These are phyloP conservation scores for Schizochytrium sp. DNA, from an alignment of 108 stramenopile genomes.

Conservation along the genomic window DNA sequence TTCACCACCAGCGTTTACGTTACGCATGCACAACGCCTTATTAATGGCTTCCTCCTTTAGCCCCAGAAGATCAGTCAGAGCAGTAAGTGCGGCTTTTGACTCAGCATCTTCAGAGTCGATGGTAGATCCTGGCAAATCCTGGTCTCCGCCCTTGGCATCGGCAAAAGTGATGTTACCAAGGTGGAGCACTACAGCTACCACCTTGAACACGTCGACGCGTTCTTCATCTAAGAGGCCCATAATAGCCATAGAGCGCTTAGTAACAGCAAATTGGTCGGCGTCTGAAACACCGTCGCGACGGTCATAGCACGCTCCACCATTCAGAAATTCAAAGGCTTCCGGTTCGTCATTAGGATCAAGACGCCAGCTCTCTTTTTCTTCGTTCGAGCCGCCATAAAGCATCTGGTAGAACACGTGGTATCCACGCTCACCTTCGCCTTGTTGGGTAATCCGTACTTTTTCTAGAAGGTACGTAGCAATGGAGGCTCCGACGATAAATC, in stretches of 20 bases:
- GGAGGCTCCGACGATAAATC: constrained; percentile 68
- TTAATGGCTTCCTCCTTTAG: constrained; percentile 63
- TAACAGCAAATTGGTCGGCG: constrained; percentile 75
- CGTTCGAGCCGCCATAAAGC: constrained; percentile 45
- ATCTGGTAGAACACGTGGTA: constrained; percentile 61
- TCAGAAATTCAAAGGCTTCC: constrained; percentile 62
- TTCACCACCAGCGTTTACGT: constrained; percentile 35
- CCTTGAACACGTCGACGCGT: constrained; percentile 61
- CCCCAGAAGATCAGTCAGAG: constrained; percentile 65
- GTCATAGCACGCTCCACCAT: not conserved
- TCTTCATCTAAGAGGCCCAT: constrained; percentile 62
- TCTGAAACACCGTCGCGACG: constrained; percentile 87
- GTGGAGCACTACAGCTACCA: constrained; percentile 67
- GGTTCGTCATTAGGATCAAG: constrained; percentile 65
- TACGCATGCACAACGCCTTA: constrained; percentile 62
- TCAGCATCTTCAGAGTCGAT: not conserved
- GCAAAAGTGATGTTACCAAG: constrained; percentile 70
- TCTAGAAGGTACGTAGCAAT: constrained; percentile 66
- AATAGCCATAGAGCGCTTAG: constrained; percentile 3
- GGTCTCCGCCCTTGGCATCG: not conserved
- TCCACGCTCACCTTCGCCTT: constrained; percentile 52
- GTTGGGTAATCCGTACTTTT: constrained; percentile 51
- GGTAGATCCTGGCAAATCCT: not conserved
- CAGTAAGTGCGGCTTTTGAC: constrained; percentile 68
- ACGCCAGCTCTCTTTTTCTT: constrained; percentile 70